Conservation (phyloP, 2,329 filamentous ascomycete species). For the Aspergillus transmontanensis region DNA sequence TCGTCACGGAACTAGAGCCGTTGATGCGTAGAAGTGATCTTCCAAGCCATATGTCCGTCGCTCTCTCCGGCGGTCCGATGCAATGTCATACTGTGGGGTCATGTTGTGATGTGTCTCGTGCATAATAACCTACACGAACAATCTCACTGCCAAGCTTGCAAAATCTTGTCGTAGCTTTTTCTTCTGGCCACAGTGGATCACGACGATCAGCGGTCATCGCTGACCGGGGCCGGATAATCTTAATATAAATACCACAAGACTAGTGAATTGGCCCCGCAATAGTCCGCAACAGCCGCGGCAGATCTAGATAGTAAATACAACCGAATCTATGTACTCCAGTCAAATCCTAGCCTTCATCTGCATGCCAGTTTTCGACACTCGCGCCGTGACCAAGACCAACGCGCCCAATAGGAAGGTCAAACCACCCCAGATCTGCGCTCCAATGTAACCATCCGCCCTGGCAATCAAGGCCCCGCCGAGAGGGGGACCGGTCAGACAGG, state of each 20-base stretch:
- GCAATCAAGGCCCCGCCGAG: conserved; percentile 52
- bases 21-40: neutral
- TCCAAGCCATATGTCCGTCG: neutral
- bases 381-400: conserved; percentile 15
- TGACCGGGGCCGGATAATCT: neutral
- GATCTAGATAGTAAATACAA: neutral
- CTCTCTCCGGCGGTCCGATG: neutral
- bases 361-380: conserved; percentile 11
- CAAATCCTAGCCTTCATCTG: conserved; percentile 13
- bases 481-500: conserved; percentile 49
- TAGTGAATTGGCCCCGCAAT: neutral
- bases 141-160: neutral
- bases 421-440: conserved; percentile 50
- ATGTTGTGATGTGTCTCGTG: neutral
- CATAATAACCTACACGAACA: neutral
- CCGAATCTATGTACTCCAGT: neutral
- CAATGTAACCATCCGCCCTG: conserved; percentile 44
- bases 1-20: neutral
- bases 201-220: neutral
- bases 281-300: neutral
- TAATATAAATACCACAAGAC: neutral
- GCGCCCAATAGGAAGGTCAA: conserved; percentile 17
- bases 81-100: neutral
- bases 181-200: neutral
- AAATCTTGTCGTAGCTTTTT: neutral